Base-by-base conservation (phyloP, 306 rosid species). In the Malus orientalis region DNA sequence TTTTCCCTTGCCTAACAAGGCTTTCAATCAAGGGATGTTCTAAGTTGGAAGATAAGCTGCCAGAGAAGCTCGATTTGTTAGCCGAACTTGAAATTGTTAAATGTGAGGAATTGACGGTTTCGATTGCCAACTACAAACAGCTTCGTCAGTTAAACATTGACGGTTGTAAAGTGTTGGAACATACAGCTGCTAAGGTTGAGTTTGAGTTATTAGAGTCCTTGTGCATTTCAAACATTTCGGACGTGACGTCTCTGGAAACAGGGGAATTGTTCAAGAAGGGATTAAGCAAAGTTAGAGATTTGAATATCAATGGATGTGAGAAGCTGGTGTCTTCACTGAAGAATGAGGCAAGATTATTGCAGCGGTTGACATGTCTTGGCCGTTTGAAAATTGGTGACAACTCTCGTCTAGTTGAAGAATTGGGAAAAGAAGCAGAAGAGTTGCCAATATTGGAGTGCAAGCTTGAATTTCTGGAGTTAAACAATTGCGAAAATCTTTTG, bases 11-110 rank as follows among this genome's bases (percentile, higher is more conserved):
- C 40, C 9, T n/a, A n/a, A n/a, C n/a, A n/a, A n/a, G n/a, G n/a
- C n/a, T n/a, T n/a, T n/a, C n/a, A n/a, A n/a, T n/a, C n/a, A n/a
- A n/a, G n/a, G n/a, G n/a, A n/a, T 25, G 25, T 36, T 36, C 40
- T 1, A 36, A 36, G 0, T 0, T 36, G 9, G 40, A 1, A 0
- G 40, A 2, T 36, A 7, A 36, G 2, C 2, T 36, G 40, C 40
- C 40, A 36, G 40, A 7, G 40, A 36, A 36, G 0, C 40, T 36
- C 40, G 0, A 36, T 36, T 36, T 0, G 0, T 36, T 36, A 36
- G 40, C 40, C 0, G 0, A 36, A 0, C 40, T 36, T 36, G 0
- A 36, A 36, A 36, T 36, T 36, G 40, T 36, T 36, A 0, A 36
- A 36, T 36, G 45, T 40, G 45, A 9, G 0, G 45, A 40, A 9